Conservation (phyloP, 2,329 filamentous ascomycete genomes). For the Aspergillus fischeri region DNA sequence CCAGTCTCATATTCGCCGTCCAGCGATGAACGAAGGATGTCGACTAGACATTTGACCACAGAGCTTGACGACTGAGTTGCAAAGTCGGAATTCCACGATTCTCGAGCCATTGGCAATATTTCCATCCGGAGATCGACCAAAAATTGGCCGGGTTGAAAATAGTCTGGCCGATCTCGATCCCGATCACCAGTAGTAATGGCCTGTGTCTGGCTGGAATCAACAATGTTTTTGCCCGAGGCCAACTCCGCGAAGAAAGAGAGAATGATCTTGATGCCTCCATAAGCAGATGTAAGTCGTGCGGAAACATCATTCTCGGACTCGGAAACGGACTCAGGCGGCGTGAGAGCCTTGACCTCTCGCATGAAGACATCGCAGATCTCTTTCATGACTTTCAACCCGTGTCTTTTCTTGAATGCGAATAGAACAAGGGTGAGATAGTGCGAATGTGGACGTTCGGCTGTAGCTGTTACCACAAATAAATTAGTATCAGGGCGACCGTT, state of each 20-base stretch:
- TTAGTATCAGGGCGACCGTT: conserved; percentile 3
- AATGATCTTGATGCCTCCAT: conserved; percentile 72
- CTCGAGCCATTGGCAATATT: conserved; percentile 69
- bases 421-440: conserved; percentile 68
- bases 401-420: conserved; percentile 77
- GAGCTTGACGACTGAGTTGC: conserved; percentile 75
- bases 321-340: conserved; percentile 40
- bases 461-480: conserved; percentile 21
- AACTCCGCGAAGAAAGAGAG: conserved; percentile 75
- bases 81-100: conserved; percentile 80
- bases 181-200: conserved; percentile 51
- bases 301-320: conserved; percentile 38
- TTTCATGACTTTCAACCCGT: conserved; percentile 71
- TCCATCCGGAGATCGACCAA: conserved; percentile 79
- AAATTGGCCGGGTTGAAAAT: conserved; percentile 68
- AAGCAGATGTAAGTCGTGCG: conserved; percentile 47
- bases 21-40: conserved; percentile 75
- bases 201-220: conserved; percentile 66
- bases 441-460: conserved; percentile 48
- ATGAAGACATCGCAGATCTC: conserved; percentile 67
- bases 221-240: conserved; percentile 71
- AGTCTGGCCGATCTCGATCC: conserved; percentile 55
- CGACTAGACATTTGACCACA: conserved; percentile 74
- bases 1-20: conserved; percentile 70
- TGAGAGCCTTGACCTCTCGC: conserved; percentile 50